A percentile compares a stretch with the other conserved stretches of the same genome.
phyloP scores from a whole-genome alignment of 371 early-diverging fungal genomes.

The Mortierella sp. region DNA sequence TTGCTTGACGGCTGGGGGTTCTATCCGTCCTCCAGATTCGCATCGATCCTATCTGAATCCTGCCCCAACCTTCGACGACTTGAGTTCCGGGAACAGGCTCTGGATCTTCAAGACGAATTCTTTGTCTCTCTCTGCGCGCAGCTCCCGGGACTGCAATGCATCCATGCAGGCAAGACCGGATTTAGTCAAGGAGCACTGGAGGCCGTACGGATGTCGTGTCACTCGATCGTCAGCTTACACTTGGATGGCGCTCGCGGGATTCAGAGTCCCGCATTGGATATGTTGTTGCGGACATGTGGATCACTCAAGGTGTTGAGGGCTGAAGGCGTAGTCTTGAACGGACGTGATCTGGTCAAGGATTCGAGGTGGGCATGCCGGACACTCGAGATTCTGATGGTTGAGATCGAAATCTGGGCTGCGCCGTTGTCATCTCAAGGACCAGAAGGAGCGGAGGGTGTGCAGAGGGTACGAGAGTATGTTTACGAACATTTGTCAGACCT shows the following conservation, averaged over 20 bases:
- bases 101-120: slow-evolving; percentile 52
- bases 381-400: slow-evolving; percentile 35
- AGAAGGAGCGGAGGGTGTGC: neutral
- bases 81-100: slow-evolving; percentile 39
- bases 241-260: slow-evolving; percentile 50
- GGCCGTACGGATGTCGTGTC: slow-evolving; percentile 24
- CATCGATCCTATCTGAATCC: slow-evolving; percentile 18
- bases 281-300: slow-evolving; percentile 19
- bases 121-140: slow-evolving; percentile 30
- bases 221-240: slow-evolving; percentile 34
- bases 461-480: slow-evolving; percentile 14
- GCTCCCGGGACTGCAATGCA: slow-evolving; percentile 33
- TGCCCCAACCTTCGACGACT: slow-evolving; percentile 37
- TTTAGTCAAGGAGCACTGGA: slow-evolving; percentile 37
- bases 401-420: slow-evolving; percentile 37
- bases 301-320: slow-evolving; percentile 27
- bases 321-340: slow-evolving; percentile 49
- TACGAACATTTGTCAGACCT: slow-evolving; percentile 34
- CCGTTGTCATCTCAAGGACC: too few relatives aligned
- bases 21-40: slow-evolving; percentile 42
- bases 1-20: slow-evolving; percentile 46
- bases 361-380: slow-evolving; percentile 31
- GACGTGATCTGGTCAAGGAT: slow-evolving; percentile 19
- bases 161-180: slow-evolving; percentile 48
- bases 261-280: slow-evolving; percentile 23